These are phyloP conservation scores for Backusella macrospora DNA, from an alignment of 192 early-diverging fungal genomes.

Conservation along the genomic window DNA sequence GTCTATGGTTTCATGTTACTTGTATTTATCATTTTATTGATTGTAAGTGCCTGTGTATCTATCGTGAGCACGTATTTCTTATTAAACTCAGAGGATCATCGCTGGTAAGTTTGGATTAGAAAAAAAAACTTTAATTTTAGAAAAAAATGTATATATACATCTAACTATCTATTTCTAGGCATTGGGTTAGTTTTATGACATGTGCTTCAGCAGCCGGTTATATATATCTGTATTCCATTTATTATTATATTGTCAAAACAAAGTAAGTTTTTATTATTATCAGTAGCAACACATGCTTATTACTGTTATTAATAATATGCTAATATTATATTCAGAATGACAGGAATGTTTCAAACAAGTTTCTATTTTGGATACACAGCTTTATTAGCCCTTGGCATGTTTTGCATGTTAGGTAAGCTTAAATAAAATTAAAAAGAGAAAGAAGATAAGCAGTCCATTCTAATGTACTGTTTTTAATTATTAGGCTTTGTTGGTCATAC, in stretches of 20 bases:
- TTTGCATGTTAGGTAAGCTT: conserved; percentile 63
- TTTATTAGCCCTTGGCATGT: conserved; percentile 66
- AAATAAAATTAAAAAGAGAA: no score
- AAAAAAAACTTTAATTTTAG: background rate
- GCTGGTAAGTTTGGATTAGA: conserved; percentile 52
- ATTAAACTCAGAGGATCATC: conserved; percentile 80
- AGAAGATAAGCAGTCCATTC: background rate
- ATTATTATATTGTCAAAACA: conserved; percentile 72
- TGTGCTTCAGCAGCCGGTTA: conserved; percentile 76
- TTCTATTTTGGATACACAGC: conserved; percentile 84
- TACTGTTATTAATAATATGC: background rate
- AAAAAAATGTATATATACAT: background rate
- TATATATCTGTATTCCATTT: conserved; percentile 78
- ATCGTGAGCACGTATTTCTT: conserved; percentile 78
- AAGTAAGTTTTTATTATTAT: conserved; percentile 51
- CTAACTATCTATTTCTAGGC: conserved; percentile 38
- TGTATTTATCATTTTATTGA: conserved; percentile 69
- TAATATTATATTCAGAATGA: conserved; percentile 59
- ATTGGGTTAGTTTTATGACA: conserved; percentile 78
- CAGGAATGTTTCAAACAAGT: conserved; percentile 74
- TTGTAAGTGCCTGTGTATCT: conserved; percentile 71
- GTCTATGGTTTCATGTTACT: conserved; percentile 80
- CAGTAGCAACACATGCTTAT: background rate
- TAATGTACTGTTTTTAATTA: conserved; percentile 7
- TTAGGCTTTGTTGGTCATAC: conserved; percentile 65